Percentiles rank a stretch among this genome's conserved stretches.
Evolutionary conservation across 2,329 filamentous ascomycete genomes (phyloP).

Genomic region (Colletotrichum sp.): DNA sequence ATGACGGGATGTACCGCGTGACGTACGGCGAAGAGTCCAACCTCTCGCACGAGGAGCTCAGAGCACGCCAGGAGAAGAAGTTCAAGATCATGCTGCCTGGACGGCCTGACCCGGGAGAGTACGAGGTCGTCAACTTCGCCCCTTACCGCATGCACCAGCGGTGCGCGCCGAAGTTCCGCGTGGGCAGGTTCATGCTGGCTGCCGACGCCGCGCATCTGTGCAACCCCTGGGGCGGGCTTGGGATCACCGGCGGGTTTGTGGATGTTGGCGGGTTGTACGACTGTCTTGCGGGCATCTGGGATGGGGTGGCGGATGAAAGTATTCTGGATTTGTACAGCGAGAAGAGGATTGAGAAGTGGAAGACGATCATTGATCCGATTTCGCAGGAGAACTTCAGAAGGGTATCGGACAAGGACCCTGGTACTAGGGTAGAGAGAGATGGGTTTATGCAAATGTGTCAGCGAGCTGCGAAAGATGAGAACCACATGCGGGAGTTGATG

Average conservation of each 20-base stretch:
- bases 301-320: conserved; percentile 45
- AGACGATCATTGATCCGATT: conserved; percentile 46
- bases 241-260: conserved; percentile 68
- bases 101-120: conserved; percentile 61
- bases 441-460: conserved; percentile 44
- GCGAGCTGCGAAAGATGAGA: conserved; percentile 37
- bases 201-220: conserved; percentile 66
- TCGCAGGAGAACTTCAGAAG: conserved; percentile 49
- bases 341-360: conserved; percentile 51
- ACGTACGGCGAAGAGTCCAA: conserved; percentile 65
- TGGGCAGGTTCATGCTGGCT: conserved; percentile 60
- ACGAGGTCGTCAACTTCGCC: conserved; percentile 60
- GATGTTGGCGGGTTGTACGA: conserved; percentile 67
- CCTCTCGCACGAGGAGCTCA: conserved; percentile 57
- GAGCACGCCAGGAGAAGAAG: conserved; percentile 56
- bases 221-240: conserved; percentile 63
- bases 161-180: conserved; percentile 61
- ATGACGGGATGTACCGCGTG: conserved; percentile 66
- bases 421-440: conserved; percentile 30
- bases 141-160: conserved; percentile 69
- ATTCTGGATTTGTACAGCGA: conserved; percentile 52
- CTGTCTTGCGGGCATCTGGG: conserved; percentile 55
- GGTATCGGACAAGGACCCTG: conserved; percentile 44
- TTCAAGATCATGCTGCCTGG: conserved; percentile 65
- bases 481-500: conserved; percentile 37